These are phyloP conservation scores for Cucurbita moschata DNA, from an alignment of 306 rosid genomes.

Conservation along the genomic window DNA sequence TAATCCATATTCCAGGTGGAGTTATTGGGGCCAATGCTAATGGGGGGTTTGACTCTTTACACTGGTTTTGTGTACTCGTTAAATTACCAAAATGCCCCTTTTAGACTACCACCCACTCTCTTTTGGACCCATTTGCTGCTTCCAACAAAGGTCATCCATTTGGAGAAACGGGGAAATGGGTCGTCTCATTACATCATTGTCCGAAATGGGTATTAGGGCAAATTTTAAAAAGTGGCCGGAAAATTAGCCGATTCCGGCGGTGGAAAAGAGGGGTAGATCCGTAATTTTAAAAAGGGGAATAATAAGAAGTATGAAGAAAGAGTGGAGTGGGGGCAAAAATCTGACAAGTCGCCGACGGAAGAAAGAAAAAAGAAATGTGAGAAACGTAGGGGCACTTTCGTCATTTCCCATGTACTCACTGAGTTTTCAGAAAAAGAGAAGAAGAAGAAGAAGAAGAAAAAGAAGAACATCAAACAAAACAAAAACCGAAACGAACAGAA, in stretches of 20 bases:
- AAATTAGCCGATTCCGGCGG: not conserved
- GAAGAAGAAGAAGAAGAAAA: no score
- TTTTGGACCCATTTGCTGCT: not conserved
- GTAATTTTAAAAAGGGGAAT: not conserved
- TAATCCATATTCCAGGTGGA: not conserved
- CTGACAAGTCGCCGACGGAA: conserved; percentile 8
- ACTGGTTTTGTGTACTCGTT: not conserved
- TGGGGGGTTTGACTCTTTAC: not conserved
- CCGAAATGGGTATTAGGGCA: not conserved
- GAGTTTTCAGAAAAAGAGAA: not conserved
- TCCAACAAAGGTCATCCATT: not conserved
- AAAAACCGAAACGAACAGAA: conserved; percentile 6
- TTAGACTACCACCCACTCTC: not conserved
- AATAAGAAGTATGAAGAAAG: conserved; percentile 8
- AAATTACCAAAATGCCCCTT: not conserved
- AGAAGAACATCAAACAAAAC: not conserved
- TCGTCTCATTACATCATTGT: not conserved
- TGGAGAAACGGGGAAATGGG: not conserved
- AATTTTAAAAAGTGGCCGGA: not conserved
- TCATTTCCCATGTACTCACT: not conserved
- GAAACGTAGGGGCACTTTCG: conserved; percentile 16
- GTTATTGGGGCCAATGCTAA: not conserved
- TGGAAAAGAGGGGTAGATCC: conserved; percentile 3
- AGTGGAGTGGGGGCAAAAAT: not conserved
- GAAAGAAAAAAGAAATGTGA: no score